Evolutionary conservation across 108 stramenopile genomes (phyloP).

Genomic region (Cyclotella cryptica): DNA sequence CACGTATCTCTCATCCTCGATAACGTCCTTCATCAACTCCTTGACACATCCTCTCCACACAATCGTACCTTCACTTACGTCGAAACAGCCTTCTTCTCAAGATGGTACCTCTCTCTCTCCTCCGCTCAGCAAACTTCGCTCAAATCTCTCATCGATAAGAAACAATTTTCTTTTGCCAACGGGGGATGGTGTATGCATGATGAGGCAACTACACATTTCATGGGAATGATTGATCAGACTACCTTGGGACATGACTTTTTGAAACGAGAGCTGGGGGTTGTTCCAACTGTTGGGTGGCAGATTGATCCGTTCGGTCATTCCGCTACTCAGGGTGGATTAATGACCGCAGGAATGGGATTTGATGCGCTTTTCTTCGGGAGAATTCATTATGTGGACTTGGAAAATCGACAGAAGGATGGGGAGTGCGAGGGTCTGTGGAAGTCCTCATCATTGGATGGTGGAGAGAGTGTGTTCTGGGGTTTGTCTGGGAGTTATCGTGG

Average conservation of each 20-base stretch:
- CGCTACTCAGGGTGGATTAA: conserved; percentile 86
- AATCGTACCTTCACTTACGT: conserved; percentile 94
- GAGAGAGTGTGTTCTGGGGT: conserved; percentile 85
- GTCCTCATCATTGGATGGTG: conserved; percentile 48
- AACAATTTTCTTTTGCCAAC: conserved; percentile 90
- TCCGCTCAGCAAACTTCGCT: conserved; percentile 53
- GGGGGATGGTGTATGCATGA: conserved; percentile 99
- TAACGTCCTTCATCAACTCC: conserved; percentile 73
- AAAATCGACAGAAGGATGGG: conserved; percentile 63
- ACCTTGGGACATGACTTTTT: conserved; percentile 93
- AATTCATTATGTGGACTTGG: conserved; percentile 95
- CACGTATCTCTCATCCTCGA: conserved; percentile 87
- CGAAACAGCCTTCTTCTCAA: conserved; percentile 92
- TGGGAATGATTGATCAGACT: conserved; percentile 98
- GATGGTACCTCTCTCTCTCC: conserved; percentile 91
- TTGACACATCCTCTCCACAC: conserved; percentile 57
- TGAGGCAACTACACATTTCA: conserved; percentile 92
- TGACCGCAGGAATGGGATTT: conserved; percentile 85
- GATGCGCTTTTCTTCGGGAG: conserved; percentile 94
- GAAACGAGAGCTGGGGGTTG: conserved; percentile 74
- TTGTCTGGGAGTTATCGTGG: conserved; percentile 80
- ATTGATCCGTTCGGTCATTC: conserved; percentile 99
- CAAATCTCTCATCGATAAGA: conserved; percentile 66
- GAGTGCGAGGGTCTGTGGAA: conserved; percentile 89
- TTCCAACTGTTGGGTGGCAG: conserved; percentile 95